These are phyloP conservation scores for Aspergillus baeticus DNA, from an alignment of 495 filamentous ascomycete genomes.

Conservation along the genomic window DNA sequence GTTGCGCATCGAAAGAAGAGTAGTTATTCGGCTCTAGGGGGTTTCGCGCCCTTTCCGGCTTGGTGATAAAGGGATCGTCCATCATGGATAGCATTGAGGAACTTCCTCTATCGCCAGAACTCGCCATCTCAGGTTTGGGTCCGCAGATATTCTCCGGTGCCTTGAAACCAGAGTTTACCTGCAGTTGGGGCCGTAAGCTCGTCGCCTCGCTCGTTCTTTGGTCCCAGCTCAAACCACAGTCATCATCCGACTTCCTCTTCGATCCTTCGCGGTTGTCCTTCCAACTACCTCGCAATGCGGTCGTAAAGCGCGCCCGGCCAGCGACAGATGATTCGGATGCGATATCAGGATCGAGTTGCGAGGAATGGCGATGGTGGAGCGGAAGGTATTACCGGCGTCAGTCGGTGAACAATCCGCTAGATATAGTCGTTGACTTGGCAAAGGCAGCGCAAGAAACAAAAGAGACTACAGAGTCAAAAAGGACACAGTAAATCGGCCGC, in stretches of 20 bases:
- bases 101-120: conserved; percentile 17
- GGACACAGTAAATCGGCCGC: background rate
- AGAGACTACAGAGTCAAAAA: background rate
- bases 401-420: conserved; percentile 6
- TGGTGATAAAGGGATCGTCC: conserved; percentile 58
- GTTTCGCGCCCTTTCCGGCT: conserved; percentile 28
- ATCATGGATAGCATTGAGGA: conserved; percentile 31
- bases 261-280: background rate
- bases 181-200: conserved; percentile 30
- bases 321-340: conserved; percentile 28
- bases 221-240: conserved; percentile 27
- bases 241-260: conserved; percentile 32
- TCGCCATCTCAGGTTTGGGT: background rate
- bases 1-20: conserved; percentile 73
- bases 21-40: conserved; percentile 64
- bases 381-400: conserved; percentile 6
- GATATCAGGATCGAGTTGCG: conserved; percentile 9
- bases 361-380: conserved; percentile 5
- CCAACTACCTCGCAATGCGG: background rate
- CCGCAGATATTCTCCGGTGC: conserved; percentile 22
- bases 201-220: conserved; percentile 23
- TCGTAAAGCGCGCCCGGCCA: conserved; percentile 33
- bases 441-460: background rate
- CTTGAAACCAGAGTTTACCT: conserved; percentile 23
- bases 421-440: conserved; percentile 6